Conservation (phyloP, 1,139 yeast genomes). For the Taphrina flavorubra region DNA sequence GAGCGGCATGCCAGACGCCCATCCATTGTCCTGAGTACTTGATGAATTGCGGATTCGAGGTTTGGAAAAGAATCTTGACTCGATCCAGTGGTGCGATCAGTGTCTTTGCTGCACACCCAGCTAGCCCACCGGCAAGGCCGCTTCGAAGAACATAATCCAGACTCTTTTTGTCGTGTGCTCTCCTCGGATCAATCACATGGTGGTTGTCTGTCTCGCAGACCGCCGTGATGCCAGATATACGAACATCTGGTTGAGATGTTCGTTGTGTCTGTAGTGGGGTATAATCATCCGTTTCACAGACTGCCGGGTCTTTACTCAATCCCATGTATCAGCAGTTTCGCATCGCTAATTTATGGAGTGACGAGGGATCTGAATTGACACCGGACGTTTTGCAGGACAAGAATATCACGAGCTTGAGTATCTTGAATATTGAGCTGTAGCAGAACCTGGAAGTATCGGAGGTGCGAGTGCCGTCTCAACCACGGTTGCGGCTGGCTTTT, state of each 20-base stretch:
- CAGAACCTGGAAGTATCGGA: too few relatives aligned
- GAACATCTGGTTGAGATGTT: not conserved
- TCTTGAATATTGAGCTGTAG: too few relatives aligned
- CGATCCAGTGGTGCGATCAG: constrained; percentile 94
- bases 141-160: constrained; percentile 77
- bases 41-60: constrained; percentile 85
- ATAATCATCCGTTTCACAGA: constrained; percentile 27
- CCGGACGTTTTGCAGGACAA: too few relatives aligned
- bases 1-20: constrained; percentile 77
- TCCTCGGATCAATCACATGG: not conserved
- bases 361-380: not conserved
- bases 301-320: constrained; percentile 3
- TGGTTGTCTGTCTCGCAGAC: constrained; percentile 21
- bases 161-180: constrained; percentile 5
- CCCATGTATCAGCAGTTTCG: not conserved
- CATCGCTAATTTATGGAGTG: not conserved
- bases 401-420: too few relatives aligned
- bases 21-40: constrained; percentile 78
- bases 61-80: constrained; percentile 91
- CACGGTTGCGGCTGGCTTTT: not conserved
- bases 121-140: constrained; percentile 93
- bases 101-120: constrained; percentile 95
- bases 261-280: constrained; percentile 12
- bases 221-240: not conserved
- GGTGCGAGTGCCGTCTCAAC: not conserved